A percentile compares a stretch with the other conserved stretches of the same genome.
Evolutionary conservation across 805 yeast species (phyloP).

Genomic region (Clavispora phyllophila): DNA sequence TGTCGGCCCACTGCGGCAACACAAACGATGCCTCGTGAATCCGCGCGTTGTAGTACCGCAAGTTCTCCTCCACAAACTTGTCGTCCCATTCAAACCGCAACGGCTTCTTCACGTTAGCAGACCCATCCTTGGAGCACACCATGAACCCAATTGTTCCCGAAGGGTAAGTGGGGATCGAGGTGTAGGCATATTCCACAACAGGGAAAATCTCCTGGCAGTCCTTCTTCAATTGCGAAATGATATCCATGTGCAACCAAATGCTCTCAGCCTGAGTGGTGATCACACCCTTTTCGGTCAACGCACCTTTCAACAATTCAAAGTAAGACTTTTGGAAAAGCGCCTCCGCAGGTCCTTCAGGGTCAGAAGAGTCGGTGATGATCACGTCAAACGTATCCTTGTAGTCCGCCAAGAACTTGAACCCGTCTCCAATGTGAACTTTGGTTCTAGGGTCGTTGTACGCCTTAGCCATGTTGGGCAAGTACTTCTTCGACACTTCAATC

Average conservation of each 20-base stretch:
- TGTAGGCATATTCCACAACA: constrained; percentile 83
- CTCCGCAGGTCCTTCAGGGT: constrained; percentile 98
- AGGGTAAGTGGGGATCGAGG: constrained; percentile 94
- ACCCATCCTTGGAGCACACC: constrained; percentile 80
- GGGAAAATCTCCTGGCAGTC: constrained; percentile 87
- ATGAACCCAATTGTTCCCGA: constrained; percentile 97
- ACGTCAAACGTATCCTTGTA: constrained; percentile 86
- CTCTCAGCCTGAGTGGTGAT: constrained; percentile 93
- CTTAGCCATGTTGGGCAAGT: constrained; percentile 80
- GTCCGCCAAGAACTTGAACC: constrained; percentile 89
- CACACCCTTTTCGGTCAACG: constrained; percentile 91
- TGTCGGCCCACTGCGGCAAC: constrained; percentile 85
- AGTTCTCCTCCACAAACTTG: constrained; percentile 57
- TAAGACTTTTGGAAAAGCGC: constrained; percentile 88
- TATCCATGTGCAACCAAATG: constrained; percentile 86
- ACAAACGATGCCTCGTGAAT: constrained; percentile 88
- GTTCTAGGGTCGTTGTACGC: constrained; percentile 87
- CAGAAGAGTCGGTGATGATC: constrained; percentile 94
- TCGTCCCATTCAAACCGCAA: constrained; percentile 53
- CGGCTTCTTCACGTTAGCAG: constrained; percentile 64
- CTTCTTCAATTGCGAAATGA: constrained; percentile 74
- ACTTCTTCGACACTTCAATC: constrained; percentile 78
- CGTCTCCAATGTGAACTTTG: constrained; percentile 89
- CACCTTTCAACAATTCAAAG: constrained; percentile 75
- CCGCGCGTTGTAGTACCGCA: constrained; percentile 76